Evolutionary conservation across 306 rosid genomes (phyloP), one percentile per base, ranked within the genome.

Genomic region (Cajanus cajan): DNA sequence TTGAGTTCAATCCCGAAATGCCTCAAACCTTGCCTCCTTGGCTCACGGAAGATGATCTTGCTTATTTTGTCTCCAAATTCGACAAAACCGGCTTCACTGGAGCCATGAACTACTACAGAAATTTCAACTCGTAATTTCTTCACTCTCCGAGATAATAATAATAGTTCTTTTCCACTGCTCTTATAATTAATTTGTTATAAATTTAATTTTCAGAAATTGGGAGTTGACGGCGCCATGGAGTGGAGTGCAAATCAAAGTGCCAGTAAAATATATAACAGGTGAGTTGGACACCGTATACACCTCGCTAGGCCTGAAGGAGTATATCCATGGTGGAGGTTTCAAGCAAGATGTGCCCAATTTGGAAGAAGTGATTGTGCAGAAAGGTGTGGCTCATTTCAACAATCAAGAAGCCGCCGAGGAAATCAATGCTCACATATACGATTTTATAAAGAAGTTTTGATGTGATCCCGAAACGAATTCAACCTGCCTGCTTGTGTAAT

Each of bases 71-170:
- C 28, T 8, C 76, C 71, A 81, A 81, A 72, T 88, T 78, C 55
- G 80, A 84, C n/a, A 76, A 84, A 69, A 88, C 80, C 0, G 86
- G 92, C 41, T 84, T 88, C 88, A 78, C 85, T 0, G 89, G 86
- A 47, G 78, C 57, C 6, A 55, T 86, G 77, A 88, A 86, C 88
- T 88, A 86, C 82, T 82, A 88, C 12, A 78, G 85, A 76, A 78
- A 68, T 19, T 0, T 86, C 0, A 80, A 86, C 82, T 8, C 2
- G 82, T 87, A 74, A 31, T 31, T 63, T 19, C 31, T 12, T 51
- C 9, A 40, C 0, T n/a, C n/a, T n/a, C n/a, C n/a, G n/a, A n/a
- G n/a, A n/a, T n/a, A n/a, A n/a, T n/a, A n/a, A n/a, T n/a, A n/a
- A n/a, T n/a, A n/a, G n/a, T n/a, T n/a, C n/a, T n/a, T n/a, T n/a